Evolutionary conservation across 2,329 filamentous ascomycete genomes (phyloP).

Genomic region (Diaporthe citriasiana): DNA sequence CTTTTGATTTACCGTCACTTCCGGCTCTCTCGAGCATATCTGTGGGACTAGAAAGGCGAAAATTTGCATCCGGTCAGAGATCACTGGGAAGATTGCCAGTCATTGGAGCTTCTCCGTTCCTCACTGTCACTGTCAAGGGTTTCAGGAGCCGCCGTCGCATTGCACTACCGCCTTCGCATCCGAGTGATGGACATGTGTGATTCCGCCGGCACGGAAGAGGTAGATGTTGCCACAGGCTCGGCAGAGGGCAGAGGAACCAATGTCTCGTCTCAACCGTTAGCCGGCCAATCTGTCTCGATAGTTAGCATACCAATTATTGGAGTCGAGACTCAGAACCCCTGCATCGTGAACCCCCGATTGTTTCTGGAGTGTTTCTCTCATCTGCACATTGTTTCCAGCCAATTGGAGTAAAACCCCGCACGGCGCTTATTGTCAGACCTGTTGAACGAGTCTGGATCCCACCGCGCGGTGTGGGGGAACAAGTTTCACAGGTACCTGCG

Average conservation of each 20-base stretch:
- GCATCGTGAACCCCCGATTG: conserved; percentile 8
- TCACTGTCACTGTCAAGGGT: background rate
- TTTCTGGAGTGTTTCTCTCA: conserved; percentile 30
- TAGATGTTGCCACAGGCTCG: background rate
- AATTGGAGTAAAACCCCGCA: conserved; percentile 19
- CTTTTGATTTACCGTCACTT: background rate
- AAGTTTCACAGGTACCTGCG: conserved; percentile 25
- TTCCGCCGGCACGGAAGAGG: background rate
- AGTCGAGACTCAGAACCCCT: conserved; percentile 29
- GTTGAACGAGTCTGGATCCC: background rate
- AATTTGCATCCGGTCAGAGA: conserved; percentile 21
- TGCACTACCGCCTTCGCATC: conserved; percentile 3
- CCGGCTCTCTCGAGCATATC: background rate
- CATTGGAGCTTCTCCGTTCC: conserved; percentile 8
- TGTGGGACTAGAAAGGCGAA: background rate
- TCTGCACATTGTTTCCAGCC: conserved; percentile 32
- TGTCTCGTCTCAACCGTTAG: conserved; percentile 12
- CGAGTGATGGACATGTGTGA: background rate
- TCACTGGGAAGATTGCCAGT: background rate
- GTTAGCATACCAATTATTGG: background rate
- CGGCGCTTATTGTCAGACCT: conserved; percentile 19
- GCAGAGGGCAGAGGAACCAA: background rate
- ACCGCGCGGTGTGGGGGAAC: conserved; percentile 17
- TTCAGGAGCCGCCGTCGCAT: conserved; percentile 27
- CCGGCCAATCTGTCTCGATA: conserved; percentile 15